Evolutionary conservation across 768 basidiomycete genomes (phyloP).

Genomic region (Neoboletus magnificus): DNA sequence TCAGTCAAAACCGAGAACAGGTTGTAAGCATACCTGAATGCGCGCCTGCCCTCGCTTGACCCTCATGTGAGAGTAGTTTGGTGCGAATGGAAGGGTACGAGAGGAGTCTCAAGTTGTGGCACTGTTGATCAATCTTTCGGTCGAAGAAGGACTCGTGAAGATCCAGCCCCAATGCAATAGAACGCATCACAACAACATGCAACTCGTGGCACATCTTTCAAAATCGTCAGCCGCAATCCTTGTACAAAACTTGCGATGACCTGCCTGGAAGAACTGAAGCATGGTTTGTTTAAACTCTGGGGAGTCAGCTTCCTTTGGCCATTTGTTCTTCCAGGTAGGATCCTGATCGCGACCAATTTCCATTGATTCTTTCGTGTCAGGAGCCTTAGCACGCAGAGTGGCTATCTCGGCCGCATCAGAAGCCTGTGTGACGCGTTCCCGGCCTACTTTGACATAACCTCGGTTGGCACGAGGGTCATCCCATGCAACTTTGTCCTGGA

Average conservation of each 20-base stretch:
- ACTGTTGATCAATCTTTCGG: slow-evolving; percentile 67
- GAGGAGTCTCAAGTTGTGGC: slow-evolving; percentile 76
- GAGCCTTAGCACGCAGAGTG: slow-evolving; percentile 65
- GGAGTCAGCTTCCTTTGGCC: slow-evolving; percentile 63
- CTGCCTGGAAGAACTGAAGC: slow-evolving; percentile 70
- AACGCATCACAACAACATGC: slow-evolving; percentile 77
- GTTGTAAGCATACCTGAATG: slow-evolving; percentile 55
- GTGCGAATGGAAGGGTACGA: slow-evolving; percentile 78
- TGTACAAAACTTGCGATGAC: slow-evolving; percentile 8
- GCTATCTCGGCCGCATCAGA: slow-evolving; percentile 71
- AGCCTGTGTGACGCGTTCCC: slow-evolving; percentile 79
- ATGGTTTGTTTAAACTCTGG: slow-evolving; percentile 71
- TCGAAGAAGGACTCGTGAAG: slow-evolving; percentile 77
- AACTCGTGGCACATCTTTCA: slow-evolving; percentile 68
- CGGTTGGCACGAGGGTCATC: slow-evolving; percentile 83
- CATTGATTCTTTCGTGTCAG: slow-evolving; percentile 83
- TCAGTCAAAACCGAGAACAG: neutral
- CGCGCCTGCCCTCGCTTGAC: slow-evolving; percentile 77
- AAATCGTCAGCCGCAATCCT: slow-evolving; percentile 7
- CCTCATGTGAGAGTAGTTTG: slow-evolving; percentile 52
- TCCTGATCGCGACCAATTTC: slow-evolving; percentile 89
- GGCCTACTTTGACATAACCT: slow-evolving; percentile 77
- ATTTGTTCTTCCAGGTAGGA: slow-evolving; percentile 70
- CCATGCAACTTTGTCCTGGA: slow-evolving; percentile 66
- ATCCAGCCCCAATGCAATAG: slow-evolving; percentile 76